Percentiles rank a stretch among this genome's conserved stretches.
Evolutionary conservation across 768 basidiomycete species (phyloP).

Genomic region (Pisolithus tinctorius): DNA sequence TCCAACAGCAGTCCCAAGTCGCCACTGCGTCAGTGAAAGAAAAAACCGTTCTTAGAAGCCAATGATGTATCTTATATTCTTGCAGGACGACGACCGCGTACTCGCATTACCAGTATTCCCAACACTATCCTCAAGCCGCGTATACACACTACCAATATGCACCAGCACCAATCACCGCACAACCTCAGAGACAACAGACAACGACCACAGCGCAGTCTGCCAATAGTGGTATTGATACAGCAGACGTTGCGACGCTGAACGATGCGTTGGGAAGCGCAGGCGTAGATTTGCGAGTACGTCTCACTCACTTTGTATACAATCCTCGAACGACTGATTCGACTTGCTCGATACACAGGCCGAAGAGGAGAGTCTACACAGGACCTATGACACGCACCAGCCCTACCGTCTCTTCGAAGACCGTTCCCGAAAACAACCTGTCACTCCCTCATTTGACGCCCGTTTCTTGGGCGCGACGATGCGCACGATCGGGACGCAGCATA

Average conservation of each 20-base stretch:
- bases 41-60: neutral
- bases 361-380: conserved; percentile 72
- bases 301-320: neutral
- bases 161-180: conserved; percentile 22
- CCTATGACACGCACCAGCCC: conserved; percentile 52
- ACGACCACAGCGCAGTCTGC: conserved; percentile 8
- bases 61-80: conserved; percentile 1
- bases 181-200: conserved; percentile 27
- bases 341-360: conserved; percentile 56
- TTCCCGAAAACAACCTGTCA: conserved; percentile 64
- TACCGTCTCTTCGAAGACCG: conserved; percentile 74
- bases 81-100: conserved; percentile 42
- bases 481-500: conserved; percentile 58
- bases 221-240: conserved; percentile 44
- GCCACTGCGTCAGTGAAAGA: conserved; percentile 30
- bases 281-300: conserved; percentile 69
- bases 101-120: conserved; percentile 39
- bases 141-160: conserved; percentile 41
- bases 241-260: conserved; percentile 73
- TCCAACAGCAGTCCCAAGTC: conserved; percentile 50
- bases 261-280: conserved; percentile 84
- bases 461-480: conserved; percentile 64
- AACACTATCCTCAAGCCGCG: conserved; percentile 31
- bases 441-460: conserved; percentile 62
- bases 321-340: too few relatives aligned